Evolutionary conservation across 192 early-diverging fungal genomes (phyloP).

Genomic region (Lobosporangium transversale): DNA sequence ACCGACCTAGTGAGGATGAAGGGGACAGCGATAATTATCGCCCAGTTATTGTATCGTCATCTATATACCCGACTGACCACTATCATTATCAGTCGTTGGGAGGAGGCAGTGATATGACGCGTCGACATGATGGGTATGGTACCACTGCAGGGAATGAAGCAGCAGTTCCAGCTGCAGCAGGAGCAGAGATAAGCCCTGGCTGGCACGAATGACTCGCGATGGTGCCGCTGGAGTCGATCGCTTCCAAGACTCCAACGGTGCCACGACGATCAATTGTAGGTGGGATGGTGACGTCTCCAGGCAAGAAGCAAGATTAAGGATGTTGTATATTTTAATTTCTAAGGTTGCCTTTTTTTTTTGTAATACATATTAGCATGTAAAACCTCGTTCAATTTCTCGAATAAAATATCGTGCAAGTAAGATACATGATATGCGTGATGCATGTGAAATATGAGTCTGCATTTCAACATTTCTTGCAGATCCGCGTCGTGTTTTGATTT

Average conservation of each 20-base stretch:
- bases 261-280: conserved; percentile 6
- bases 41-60: conserved; percentile 3
- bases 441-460: too few species aligned
- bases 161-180: conserved; percentile 8
- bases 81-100: conserved; percentile 1
- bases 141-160: too few species aligned
- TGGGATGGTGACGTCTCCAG: neutral
- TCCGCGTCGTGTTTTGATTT: too few species aligned
- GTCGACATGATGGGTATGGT: conserved; percentile 39
- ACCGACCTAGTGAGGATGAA: conserved; percentile 1
- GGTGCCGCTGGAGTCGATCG: neutral
- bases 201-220: conserved; percentile 24
- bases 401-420: neutral
- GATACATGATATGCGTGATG: conserved; percentile 1
- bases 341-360: neutral
- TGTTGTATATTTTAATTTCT: neutral
- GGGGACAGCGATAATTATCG: conserved; percentile 3
- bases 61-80: conserved; percentile 1
- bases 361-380: neutral
- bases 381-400: too few species aligned
- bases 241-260: neutral
- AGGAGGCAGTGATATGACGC: conserved; percentile 7
- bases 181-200: neutral
- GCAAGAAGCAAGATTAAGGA: conserved; percentile 27
- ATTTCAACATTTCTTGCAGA: too few species aligned